phyloP scores from a whole-genome alignment of 495 filamentous ascomycete genomes.

The Penicillium atrosanguineum region DNA sequence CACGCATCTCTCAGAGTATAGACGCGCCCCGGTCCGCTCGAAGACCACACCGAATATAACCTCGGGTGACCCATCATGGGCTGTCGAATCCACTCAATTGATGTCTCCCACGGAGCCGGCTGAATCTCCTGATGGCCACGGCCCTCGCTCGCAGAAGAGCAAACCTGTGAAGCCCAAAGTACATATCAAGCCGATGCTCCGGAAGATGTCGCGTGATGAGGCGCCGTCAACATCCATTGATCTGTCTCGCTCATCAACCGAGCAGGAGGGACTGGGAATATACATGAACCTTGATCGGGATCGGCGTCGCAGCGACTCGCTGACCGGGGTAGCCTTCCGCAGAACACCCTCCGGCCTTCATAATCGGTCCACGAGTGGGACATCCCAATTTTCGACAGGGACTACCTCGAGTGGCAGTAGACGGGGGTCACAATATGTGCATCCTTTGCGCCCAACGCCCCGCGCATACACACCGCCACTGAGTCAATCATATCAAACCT shows the following conservation, averaged over 20 bases:
- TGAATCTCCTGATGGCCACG: slow-evolving; percentile 20
- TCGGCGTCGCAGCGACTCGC: slow-evolving; percentile 28
- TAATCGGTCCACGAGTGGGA: slow-evolving; percentile 54
- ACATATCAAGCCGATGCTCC: slow-evolving; percentile 58
- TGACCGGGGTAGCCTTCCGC: slow-evolving; percentile 23
- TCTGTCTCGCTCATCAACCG: slow-evolving; percentile 52
- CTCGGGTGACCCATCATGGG: slow-evolving; percentile 9
- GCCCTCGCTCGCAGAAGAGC: slow-evolving; percentile 25
- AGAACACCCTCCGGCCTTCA: slow-evolving; percentile 43
- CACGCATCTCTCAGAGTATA: slow-evolving; percentile 7
- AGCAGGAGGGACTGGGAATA: slow-evolving; percentile 57
- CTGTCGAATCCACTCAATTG: slow-evolving; percentile 5
- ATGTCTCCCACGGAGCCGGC: slow-evolving; percentile 7
- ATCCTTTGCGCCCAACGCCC: slow-evolving; percentile 60
- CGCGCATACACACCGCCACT: slow-evolving; percentile 55
- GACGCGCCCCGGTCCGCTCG: slow-evolving; percentile 8
- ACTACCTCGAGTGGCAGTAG: slow-evolving; percentile 48
- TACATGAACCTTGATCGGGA: slow-evolving; percentile 47
- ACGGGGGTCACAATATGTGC: slow-evolving; percentile 52
- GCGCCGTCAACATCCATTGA: slow-evolving; percentile 46
- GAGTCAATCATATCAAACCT: slow-evolving; percentile 50
- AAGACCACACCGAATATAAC: slow-evolving; percentile 9
- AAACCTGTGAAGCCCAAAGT: slow-evolving; percentile 31
- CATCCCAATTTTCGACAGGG: slow-evolving; percentile 52
- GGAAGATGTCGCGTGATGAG: slow-evolving; percentile 52